A percentile compares a stretch with the other conserved stretches of the same genome.
Conservation (phyloP, 2,329 filamentous ascomycete species). For the Verticillium nubilum region DNA sequence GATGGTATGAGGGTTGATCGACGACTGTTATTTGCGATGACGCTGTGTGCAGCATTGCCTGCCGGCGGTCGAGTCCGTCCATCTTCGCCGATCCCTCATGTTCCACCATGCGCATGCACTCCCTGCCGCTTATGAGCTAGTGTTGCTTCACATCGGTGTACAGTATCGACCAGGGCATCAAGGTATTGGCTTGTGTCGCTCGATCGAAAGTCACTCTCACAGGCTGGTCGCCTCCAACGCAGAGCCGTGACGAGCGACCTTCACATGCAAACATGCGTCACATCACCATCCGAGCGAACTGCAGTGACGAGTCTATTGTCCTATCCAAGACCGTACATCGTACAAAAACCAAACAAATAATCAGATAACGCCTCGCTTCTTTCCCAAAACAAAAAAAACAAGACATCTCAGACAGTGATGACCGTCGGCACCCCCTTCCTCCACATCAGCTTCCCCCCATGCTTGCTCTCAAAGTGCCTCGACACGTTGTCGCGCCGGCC, state of each 20-base stretch:
- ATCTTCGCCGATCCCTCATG: too few relatives aligned
- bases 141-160: too few relatives aligned
- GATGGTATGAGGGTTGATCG: neutral
- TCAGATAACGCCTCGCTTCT: neutral
- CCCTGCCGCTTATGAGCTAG: too few relatives aligned
- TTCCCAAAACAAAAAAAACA: neutral
- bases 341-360: neutral
- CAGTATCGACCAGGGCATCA: too few relatives aligned
- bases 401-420: neutral
- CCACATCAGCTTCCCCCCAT: conserved; percentile 13
- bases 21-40: neutral
- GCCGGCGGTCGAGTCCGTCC: too few relatives aligned
- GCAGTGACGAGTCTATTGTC: neutral
- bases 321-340: neutral
- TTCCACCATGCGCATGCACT: too few relatives aligned
- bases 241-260: too few relatives aligned
- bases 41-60: too few relatives aligned
- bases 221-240: too few relatives aligned
- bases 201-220: too few relatives aligned
- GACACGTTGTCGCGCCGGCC: conserved; percentile 13
- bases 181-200: too few relatives aligned
- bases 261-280: neutral
- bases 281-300: neutral
- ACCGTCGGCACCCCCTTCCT: conserved; percentile 11
- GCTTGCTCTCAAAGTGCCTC: conserved; percentile 13